Base-by-base conservation (phyloP, 306 rosid species). In the Castanospermum australe region DNA sequence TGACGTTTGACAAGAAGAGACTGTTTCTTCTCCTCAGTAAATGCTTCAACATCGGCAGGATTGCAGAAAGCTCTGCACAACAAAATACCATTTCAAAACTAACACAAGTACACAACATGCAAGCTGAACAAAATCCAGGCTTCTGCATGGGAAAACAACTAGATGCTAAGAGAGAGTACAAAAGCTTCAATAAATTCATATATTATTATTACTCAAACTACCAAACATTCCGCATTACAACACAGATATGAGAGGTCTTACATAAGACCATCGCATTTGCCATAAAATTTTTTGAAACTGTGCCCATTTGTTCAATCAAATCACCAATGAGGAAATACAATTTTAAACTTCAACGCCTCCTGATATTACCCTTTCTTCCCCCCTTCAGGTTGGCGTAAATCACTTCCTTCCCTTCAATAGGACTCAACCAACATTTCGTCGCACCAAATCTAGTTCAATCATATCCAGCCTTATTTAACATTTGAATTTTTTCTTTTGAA, bases 1-100 rank as follows among this genome's bases (percentile, higher is more conserved):
- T 92, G 97, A 72, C 97, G 99, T 81, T 91, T 94, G 59, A 81
- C 87, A 22, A 88, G 85, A 82, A 93, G 97, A 60, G 93, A 91
- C 59, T 89, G 97, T 79, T 94, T 94, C 87, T 89, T 94, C 89
- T 92, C 99, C 79, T 94, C 99, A 0, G 97, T 92, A 86, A 94
- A 94, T 82, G 97, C 90, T 83, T 94, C 99, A 5, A 94, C 95
- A 86, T 94, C 99, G 83, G 95, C 90, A 76, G 97, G 99, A 82
- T 87, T 92, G 86, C 99, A 94, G 84, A 91, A 92, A 50, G 97
- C 99, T 83, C 99, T 94, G 87, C 84, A 86, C 52, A 62, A 73
- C 45, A 82, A 79, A 74, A 76, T 73, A 65, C 14, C 12, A 66
- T 28, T 75, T 69, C 55, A 81, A 81, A 84, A 81, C 50, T 44